Evolutionary conservation across 2,329 filamentous ascomycete genomes (phyloP), one percentile per base, ranked within the genome.

Genomic region (Trichoderma koningiopsis): DNA sequence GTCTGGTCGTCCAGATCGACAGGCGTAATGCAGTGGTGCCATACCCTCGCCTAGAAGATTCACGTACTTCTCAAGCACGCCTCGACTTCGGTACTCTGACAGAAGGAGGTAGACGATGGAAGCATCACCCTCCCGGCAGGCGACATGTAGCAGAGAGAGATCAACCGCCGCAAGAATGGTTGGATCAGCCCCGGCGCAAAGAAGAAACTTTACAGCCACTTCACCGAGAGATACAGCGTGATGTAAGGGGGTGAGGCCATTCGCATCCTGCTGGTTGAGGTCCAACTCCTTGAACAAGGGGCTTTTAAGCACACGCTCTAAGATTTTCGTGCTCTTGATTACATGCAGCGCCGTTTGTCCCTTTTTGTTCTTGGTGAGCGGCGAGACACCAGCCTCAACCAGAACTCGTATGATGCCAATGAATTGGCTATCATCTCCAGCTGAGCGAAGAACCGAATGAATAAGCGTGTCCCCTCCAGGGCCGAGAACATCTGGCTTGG

Each of bases 11-110:
- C 57, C 57, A 43, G 37, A 60, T 29, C 24, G 37, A 43, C 57
- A 60, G 14, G 57, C 57, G 35, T 60, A 60, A 43, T 60, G 57
- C 3, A 60, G 16, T 29, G 57, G 57, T 43, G 57, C 57, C 24
- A 24, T 49, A 5, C 47, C 47, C 3, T 49, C 47, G n/a, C 47
- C 47, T 24, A 49, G n/a, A 24, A 49, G 47, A 49, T 49, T 49
- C 8, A 49, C 47, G 47, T 49, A 24, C 13, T 49, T 49, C 47
- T 24, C 47, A 49, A 49, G 47, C 47, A 49, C 47, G 7, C 47
- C 47, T 49, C 47, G 47, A 49, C 47, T 10, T 49, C 8, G 47
- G 10, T 49, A 49, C n/a, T 49, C 47, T 49, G 47, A 49, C 3
- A 49, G n/a, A 10, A 49, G 47, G 10, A 49, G 19, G n/a, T n/a